Conservation (phyloP, 1,139 yeast species). For the Scheffersomyces cryptocercus region DNA sequence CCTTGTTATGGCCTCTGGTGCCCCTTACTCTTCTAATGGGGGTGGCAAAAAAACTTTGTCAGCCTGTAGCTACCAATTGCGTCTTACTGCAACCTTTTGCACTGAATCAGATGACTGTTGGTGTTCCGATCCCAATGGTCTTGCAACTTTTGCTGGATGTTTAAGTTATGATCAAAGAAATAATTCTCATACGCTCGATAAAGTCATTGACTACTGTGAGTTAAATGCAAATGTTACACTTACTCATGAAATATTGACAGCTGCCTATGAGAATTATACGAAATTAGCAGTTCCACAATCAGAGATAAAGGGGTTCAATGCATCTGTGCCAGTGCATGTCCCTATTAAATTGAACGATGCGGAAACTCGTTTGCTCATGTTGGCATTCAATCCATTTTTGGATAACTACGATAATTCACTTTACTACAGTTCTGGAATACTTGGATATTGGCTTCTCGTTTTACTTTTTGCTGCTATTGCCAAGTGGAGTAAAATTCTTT, state of each 20-base stretch:
- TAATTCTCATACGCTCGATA: not conserved
- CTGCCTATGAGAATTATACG: constrained; percentile 18
- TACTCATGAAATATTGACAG: constrained; percentile 16
- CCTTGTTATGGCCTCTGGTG: constrained; percentile 1
- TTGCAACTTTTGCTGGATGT: constrained; percentile 17
- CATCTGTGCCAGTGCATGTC: constrained; percentile 15
- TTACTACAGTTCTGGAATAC: constrained; percentile 45
- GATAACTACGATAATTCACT: constrained; percentile 40
- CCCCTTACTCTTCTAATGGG: constrained; percentile 11
- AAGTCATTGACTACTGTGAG: constrained; percentile 10
- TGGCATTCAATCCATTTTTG: constrained; percentile 27
- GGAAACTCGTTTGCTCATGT: constrained; percentile 12
- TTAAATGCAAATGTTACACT: constrained; percentile 10
- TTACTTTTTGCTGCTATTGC: not conserved
- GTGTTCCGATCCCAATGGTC: constrained; percentile 12
- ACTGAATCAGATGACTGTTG: constrained; percentile 6
- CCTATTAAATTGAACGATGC: constrained; percentile 24
- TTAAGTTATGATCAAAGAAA: constrained; percentile 2
- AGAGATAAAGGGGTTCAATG: constrained; percentile 25
- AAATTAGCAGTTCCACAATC: constrained; percentile 16
- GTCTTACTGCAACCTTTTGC: constrained; percentile 16
- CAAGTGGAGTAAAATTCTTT: constrained; percentile 21
- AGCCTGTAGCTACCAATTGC: constrained; percentile 20
- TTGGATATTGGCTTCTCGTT: not conserved
- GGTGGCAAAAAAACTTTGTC: constrained; percentile 5